Evolutionary conservation across 2,329 filamentous ascomycete genomes (phyloP).

Genomic region (Juglanconis juglandina): DNA sequence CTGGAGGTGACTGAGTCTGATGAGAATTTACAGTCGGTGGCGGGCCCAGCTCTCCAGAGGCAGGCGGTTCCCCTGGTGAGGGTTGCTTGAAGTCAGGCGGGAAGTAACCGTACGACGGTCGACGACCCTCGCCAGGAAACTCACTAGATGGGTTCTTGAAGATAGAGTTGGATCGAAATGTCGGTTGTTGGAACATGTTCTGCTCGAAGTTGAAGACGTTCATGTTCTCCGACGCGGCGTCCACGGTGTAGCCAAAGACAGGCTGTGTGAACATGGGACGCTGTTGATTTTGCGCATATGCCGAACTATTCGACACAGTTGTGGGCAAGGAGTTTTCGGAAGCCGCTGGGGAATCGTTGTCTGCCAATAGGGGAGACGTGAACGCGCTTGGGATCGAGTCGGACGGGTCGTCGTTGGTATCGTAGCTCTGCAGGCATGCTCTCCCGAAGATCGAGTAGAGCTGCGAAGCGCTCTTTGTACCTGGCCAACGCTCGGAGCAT

Average conservation of each 20-base stretch:
- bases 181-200: constrained; percentile 44
- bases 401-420: constrained; percentile 49
- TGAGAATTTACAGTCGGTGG: constrained; percentile 27
- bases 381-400: constrained; percentile 33
- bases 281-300: constrained; percentile 28
- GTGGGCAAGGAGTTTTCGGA: constrained; percentile 38
- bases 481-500: constrained; percentile 87
- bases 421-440: constrained; percentile 85
- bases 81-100: constrained; percentile 51
- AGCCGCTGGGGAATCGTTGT: constrained; percentile 44
- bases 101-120: constrained; percentile 54
- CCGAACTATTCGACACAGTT: constrained; percentile 25
- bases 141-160: constrained; percentile 58
- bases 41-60: constrained; percentile 33
- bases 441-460: constrained; percentile 82
- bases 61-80: constrained; percentile 29
- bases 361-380: constrained; percentile 46
- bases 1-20: constrained; percentile 19
- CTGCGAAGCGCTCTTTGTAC: constrained; percentile 77
- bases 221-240: constrained; percentile 53
- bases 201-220: constrained; percentile 43
- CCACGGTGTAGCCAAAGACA: constrained; percentile 58
- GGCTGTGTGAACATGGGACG: constrained; percentile 44
- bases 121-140: constrained; percentile 41
- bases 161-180: constrained; percentile 65